Evolutionary conservation across 164 flowering plant genomes (phyloP), one percentile per base, ranked within the genome.

Genomic region (Brasenia schreberi): DNA sequence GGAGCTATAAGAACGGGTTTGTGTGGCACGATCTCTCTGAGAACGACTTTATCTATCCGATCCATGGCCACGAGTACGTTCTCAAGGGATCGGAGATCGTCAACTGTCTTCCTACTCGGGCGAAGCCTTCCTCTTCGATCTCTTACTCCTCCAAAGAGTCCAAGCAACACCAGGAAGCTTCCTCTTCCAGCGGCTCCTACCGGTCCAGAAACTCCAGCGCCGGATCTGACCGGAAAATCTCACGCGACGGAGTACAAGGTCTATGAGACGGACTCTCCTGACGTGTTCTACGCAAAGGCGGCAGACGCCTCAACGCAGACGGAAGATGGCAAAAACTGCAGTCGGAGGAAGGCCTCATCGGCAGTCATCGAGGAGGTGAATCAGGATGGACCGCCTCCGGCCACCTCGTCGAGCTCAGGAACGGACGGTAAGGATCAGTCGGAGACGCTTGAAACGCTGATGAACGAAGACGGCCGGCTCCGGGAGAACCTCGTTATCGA

Each of bases 21-120:
- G 97, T 94, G 19, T 91, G 99, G 99, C 96, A 89, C 44, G 96
- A 94, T 75, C 84, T 94, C 58, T 64, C 81, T 5, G 97, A 89
- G 58, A 74, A 82, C 68, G 99, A 91, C 71, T 83, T 85, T 78
- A 88, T 94, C 44, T 79, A 81, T 70, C 99, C 97, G 4, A 81
- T 83, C 0, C 89, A 88, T 66, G 96, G 92, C 61, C 84, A 87
- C 16, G 99, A 94, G 67, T 92, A 94, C 78, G 85, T 94, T 27
- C 96, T 94, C 70, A 94, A 94, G 66, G 99, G 97, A 56, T 91
- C 99, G 2, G 94, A 89, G 82, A 79, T 91, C 64, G 76, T 81
- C 5, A 61, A 1, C 19, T 18, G n/a, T 61, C 33, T 18, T 5
- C 33, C 27, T 61, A 0, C 19, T 58, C 39, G 39, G 56, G 56